Evolutionary conservation across 1,284 basidiomycete genomes (phyloP).

Genomic region (Retiboletus fuscus): DNA sequence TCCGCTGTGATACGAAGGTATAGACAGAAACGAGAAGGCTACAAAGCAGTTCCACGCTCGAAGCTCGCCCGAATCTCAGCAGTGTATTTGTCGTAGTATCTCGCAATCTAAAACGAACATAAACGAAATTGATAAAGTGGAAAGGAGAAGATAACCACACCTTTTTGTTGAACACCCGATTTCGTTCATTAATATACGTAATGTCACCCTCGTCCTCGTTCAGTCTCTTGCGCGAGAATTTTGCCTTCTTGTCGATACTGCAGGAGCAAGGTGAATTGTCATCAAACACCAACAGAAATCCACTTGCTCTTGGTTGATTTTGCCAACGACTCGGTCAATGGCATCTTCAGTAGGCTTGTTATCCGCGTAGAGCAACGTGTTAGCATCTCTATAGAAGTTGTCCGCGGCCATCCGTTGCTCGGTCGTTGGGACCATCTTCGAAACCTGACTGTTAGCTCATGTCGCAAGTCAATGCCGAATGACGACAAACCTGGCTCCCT

Average conservation of each 20-base stretch:
- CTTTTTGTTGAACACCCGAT: conserved; percentile 99
- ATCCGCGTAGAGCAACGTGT: conserved; percentile 91
- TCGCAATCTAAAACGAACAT: conserved; percentile 70
- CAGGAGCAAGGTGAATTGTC: conserved; percentile 15
- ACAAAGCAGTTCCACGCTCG: conserved; percentile 93
- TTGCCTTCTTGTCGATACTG: conserved; percentile 88
- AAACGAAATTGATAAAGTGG: not conserved
- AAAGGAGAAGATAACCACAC: conserved; percentile 52
- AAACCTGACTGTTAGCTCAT: conserved; percentile 18
- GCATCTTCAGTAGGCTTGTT: conserved; percentile 95
- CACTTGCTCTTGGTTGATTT: conserved; percentile 93
- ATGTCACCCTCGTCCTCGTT: conserved; percentile 96
- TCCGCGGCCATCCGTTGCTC: conserved; percentile 78
- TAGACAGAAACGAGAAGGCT: conserved; percentile 23
- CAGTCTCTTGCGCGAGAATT: conserved; percentile 86
- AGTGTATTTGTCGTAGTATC: conserved; percentile 98
- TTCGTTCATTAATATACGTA: conserved; percentile 99
- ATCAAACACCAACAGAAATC: not conserved
- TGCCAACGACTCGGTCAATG: conserved; percentile 90
- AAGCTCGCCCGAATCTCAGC: conserved; percentile 94
- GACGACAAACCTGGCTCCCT: conserved; percentile 54
- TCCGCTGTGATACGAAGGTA: conserved; percentile 15
- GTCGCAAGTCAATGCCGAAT: conserved; percentile 27
- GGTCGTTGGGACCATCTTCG: conserved; percentile 63
- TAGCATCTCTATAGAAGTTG: conserved; percentile 89